Conservation (phyloP, 768 basidiomycete genomes). For the Candolleomyces aberdarensis region DNA sequence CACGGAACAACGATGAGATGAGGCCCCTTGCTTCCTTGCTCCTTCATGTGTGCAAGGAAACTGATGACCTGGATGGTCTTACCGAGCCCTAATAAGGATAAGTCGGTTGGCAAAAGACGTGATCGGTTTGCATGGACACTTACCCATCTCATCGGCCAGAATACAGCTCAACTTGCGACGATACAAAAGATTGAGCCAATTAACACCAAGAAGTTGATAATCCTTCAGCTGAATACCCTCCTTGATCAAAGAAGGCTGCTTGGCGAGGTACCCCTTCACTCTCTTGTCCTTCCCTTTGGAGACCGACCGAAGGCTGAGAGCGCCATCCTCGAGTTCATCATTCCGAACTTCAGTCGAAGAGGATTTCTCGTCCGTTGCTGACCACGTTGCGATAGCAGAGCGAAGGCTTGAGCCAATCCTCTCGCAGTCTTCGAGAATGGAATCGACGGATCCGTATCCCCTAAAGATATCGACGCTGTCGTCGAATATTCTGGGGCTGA, state of each 20-base stretch:
- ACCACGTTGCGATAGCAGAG: conserved; percentile 79
- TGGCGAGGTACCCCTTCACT: conserved; percentile 63
- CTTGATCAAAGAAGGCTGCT: conserved; percentile 69
- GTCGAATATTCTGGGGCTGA: conserved; percentile 88
- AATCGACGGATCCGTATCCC: conserved; percentile 87
- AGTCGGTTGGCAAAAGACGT: background rate
- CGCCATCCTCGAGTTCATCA: conserved; percentile 55
- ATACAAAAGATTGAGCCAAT: conserved; percentile 92
- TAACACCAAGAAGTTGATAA: conserved; percentile 96
- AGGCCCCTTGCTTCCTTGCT: conserved; percentile 73
- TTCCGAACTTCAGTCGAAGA: conserved; percentile 10
- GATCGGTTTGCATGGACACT: conserved; percentile 21
- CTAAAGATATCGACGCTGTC: conserved; percentile 82
- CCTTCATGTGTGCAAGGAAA: conserved; percentile 88
- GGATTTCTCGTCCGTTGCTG: conserved; percentile 28
- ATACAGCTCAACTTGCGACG: conserved; percentile 84
- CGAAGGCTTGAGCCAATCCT: conserved; percentile 74
- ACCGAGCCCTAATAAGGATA: conserved; percentile 67
- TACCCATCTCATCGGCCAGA: conserved; percentile 99
- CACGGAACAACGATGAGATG: conserved; percentile 96
- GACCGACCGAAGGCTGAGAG: conserved; percentile 53
- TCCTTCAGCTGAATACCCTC: conserved; percentile 82
- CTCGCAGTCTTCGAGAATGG: conserved; percentile 86
- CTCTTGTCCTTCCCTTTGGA: conserved; percentile 36
- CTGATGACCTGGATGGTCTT: conserved; percentile 99